phyloP scores from a whole-genome alignment of 148 eudicot species.

The Spergularia bocconei region DNA sequence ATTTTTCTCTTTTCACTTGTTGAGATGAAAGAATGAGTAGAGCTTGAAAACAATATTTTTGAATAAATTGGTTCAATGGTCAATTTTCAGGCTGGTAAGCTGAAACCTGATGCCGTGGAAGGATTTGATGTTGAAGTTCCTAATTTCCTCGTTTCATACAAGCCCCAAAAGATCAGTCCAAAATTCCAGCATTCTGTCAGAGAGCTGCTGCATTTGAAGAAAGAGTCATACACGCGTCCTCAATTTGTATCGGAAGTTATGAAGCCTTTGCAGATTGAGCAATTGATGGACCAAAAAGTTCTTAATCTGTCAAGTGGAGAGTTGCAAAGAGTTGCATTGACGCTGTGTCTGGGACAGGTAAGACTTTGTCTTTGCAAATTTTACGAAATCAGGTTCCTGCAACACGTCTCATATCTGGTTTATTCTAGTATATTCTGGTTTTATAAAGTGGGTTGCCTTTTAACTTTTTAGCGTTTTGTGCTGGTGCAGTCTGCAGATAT shows the following conservation, averaged over 20 bases:
- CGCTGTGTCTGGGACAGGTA: slow-evolving; percentile 92
- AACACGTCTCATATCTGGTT: no score
- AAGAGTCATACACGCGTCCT: slow-evolving; percentile 80
- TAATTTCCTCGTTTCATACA: slow-evolving; percentile 87
- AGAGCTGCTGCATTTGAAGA: slow-evolving; percentile 66
- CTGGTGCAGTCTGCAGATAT: slow-evolving; percentile 91
- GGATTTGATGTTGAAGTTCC: slow-evolving; percentile 79
- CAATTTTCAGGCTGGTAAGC: slow-evolving; percentile 72
- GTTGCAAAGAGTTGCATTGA: slow-evolving; percentile 90
- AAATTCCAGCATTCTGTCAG: slow-evolving; percentile 63
- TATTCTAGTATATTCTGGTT: no score
- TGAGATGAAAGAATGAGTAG: slow-evolving; percentile 1
- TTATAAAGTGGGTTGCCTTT: neutral
- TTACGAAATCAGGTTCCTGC: neutral
- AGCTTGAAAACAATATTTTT: neutral
- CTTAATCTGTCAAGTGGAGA: slow-evolving; percentile 94
- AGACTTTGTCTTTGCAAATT: neutral
- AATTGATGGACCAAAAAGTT: slow-evolving; percentile 94
- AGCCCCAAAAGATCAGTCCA: slow-evolving; percentile 96
- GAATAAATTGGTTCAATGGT: neutral
- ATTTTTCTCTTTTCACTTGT: slow-evolving; percentile 14
- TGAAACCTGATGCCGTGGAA: slow-evolving; percentile 78
- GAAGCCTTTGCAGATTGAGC: slow-evolving; percentile 95
- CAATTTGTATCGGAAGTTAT: slow-evolving; percentile 91
- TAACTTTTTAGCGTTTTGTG: no score